These are phyloP conservation scores for Aspergillus tamarii DNA, from an alignment of 2,329 filamentous ascomycete species.

Conservation along the genomic window DNA sequence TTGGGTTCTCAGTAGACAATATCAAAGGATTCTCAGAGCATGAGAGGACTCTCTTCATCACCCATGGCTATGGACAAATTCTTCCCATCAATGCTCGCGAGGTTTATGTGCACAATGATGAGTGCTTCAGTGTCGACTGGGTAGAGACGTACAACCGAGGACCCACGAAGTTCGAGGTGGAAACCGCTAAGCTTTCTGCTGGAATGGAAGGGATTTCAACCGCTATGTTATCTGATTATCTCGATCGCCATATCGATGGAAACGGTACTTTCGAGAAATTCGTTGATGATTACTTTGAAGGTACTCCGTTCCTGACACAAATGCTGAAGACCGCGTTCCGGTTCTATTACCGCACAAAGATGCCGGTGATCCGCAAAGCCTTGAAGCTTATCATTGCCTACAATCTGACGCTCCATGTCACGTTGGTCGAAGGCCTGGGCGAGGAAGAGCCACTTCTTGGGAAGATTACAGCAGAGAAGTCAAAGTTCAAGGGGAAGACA, in stretches of 20 bases:
- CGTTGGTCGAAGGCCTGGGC: slow-evolving; percentile 86
- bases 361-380: slow-evolving; percentile 89
- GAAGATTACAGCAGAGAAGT: slow-evolving; percentile 82
- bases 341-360: slow-evolving; percentile 85
- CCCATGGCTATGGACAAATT: slow-evolving; percentile 92
- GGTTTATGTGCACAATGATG: slow-evolving; percentile 88
- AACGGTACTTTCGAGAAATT: slow-evolving; percentile 90
- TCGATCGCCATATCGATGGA: slow-evolving; percentile 91
- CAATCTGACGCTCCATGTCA: slow-evolving; percentile 92
- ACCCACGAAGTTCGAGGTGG: slow-evolving; percentile 79
- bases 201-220: slow-evolving; percentile 85
- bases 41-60: slow-evolving; percentile 80
- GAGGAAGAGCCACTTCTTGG: slow-evolving; percentile 78
- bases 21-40: slow-evolving; percentile 78
- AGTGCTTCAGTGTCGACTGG: slow-evolving; percentile 93
- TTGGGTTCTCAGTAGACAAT: slow-evolving; percentile 88
- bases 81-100: slow-evolving; percentile 92
- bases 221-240: slow-evolving; percentile 82
- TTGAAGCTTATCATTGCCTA: slow-evolving; percentile 94
- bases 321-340: slow-evolving; percentile 95
- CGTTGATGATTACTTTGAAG: slow-evolving; percentile 94
- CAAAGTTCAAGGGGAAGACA: slow-evolving; percentile 86
- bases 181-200: slow-evolving; percentile 85
- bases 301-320: slow-evolving; percentile 91
- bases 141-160: slow-evolving; percentile 78